Conservation (phyloP, 2,329 filamentous ascomycete species). For the Colletotrichum melonis region DNA sequence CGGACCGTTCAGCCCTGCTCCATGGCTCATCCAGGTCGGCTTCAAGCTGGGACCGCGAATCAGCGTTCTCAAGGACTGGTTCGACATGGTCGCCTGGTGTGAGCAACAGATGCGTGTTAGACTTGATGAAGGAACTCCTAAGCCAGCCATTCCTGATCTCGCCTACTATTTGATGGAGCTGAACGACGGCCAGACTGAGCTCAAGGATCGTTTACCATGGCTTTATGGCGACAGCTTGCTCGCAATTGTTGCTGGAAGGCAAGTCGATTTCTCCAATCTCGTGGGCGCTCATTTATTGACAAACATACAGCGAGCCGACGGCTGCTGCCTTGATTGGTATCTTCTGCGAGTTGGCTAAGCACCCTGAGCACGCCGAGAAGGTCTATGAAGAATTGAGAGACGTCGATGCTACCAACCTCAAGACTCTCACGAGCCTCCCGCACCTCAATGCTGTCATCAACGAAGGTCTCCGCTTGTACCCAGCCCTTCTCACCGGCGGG, state of each 20-base stretch:
- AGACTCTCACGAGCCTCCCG: constrained; percentile 35
- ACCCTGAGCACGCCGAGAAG: constrained; percentile 33
- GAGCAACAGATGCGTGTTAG: constrained; percentile 34
- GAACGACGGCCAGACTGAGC: constrained; percentile 21
- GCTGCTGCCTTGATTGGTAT: constrained; percentile 36
- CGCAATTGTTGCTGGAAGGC: constrained; percentile 40
- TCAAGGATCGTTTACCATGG: constrained; percentile 26
- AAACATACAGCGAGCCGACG: constrained; percentile 35
- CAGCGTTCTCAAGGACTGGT: constrained; percentile 39
- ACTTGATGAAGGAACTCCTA: constrained; percentile 23
- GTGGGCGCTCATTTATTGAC: background rate
- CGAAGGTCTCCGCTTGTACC: constrained; percentile 34
- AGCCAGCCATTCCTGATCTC: constrained; percentile 26
- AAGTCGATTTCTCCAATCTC: background rate
- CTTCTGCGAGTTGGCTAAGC: constrained; percentile 36
- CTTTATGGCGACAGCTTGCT: constrained; percentile 36
- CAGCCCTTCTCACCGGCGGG: constrained; percentile 31
- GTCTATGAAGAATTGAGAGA: constrained; percentile 30
- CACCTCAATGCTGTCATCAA: constrained; percentile 40
- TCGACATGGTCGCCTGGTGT: constrained; percentile 38
- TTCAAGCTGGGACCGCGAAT: constrained; percentile 37
- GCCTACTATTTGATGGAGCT: constrained; percentile 32
- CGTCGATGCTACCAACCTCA: constrained; percentile 37
- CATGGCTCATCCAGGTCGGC: constrained; percentile 42
- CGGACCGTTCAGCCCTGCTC: constrained; percentile 43